These are phyloP conservation scores for Jamesozyma spencerorum DNA, from an alignment of 805 yeast species.

Conservation along the genomic window DNA sequence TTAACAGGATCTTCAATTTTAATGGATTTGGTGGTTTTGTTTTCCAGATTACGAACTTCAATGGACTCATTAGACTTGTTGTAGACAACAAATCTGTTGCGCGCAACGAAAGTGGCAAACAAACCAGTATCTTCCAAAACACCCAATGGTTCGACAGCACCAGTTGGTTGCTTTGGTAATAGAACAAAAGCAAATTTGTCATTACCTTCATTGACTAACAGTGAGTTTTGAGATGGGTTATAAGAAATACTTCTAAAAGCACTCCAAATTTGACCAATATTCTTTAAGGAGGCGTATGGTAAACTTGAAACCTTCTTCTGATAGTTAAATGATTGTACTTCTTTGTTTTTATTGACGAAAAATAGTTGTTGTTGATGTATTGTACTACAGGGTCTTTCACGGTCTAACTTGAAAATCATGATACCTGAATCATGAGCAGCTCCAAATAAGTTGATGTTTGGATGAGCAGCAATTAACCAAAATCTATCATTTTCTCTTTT, in stretches of 20 bases:
- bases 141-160: conserved; percentile 89
- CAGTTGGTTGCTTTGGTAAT: conserved; percentile 78
- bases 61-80: conserved; percentile 54
- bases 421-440: conserved; percentile 96
- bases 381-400: conserved; percentile 70
- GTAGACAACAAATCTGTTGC: conserved; percentile 87
- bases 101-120: conserved; percentile 83
- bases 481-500: conserved; percentile 89
- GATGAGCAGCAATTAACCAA: conserved; percentile 88
- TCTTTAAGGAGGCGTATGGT: conserved; percentile 77
- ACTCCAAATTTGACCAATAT: conserved; percentile 77
- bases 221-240: conserved; percentile 85
- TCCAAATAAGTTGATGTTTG: conserved; percentile 84
- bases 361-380: conserved; percentile 75
- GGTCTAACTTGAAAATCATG: conserved; percentile 92
- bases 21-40: conserved; percentile 72
- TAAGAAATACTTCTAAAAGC: conserved; percentile 77
- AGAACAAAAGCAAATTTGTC: conserved; percentile 65
- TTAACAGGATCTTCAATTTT: conserved; percentile 57
- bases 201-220: conserved; percentile 64
- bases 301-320: conserved; percentile 52
- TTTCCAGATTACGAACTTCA: conserved; percentile 74
- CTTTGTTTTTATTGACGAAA: conserved; percentile 75
- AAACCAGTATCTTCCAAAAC: conserved; percentile 71
- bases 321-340: conserved; percentile 72